Percentiles rank a stretch among this genome's conserved stretches.
Conservation (phyloP, 2,329 filamentous ascomycete species). For the Fusarium algeriense region DNA sequence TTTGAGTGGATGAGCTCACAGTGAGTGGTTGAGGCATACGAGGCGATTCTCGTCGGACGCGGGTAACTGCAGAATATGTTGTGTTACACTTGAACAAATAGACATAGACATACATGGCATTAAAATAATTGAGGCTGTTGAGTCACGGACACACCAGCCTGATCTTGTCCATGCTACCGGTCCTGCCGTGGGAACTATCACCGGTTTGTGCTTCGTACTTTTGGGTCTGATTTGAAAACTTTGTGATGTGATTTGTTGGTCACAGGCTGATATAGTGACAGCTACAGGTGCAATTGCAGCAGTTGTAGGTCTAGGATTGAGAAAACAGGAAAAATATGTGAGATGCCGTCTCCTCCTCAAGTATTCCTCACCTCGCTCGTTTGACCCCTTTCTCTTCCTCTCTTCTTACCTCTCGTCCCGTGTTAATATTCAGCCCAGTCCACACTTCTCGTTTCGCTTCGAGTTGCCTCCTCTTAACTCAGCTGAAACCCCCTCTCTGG, state of each 20-base stretch:
- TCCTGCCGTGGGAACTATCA: conserved; percentile 39
- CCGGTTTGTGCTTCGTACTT: conserved; percentile 36
- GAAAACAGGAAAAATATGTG: neutral
- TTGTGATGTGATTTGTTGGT: conserved; percentile 9
- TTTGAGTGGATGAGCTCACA: neutral
- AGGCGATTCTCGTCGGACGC: conserved; percentile 53
- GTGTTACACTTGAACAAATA: conserved; percentile 45
- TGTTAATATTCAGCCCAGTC: conserved; percentile 1
- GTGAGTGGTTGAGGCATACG: conserved; percentile 46
- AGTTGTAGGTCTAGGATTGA: neutral
- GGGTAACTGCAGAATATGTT: conserved; percentile 47
- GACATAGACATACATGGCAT: neutral
- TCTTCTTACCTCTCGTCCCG: conserved; percentile 8
- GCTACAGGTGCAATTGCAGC: neutral
- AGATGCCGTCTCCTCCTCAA: conserved; percentile 22
- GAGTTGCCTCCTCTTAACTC: conserved; percentile 39
- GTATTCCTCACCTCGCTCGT: conserved; percentile 15
- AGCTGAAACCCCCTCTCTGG: conserved; percentile 35
- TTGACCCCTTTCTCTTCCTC: conserved; percentile 11
- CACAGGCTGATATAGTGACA: neutral
- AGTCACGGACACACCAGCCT: conserved; percentile 39
- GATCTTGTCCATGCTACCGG: conserved; percentile 44
- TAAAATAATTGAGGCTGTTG: conserved; percentile 12
- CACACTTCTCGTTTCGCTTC: conserved; percentile 24
- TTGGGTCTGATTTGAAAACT: conserved; percentile 2